Percentiles rank a stretch among this genome's conserved stretches.
Conservation (phyloP, 441 rosid species). For the Corymbia citriodora region DNA sequence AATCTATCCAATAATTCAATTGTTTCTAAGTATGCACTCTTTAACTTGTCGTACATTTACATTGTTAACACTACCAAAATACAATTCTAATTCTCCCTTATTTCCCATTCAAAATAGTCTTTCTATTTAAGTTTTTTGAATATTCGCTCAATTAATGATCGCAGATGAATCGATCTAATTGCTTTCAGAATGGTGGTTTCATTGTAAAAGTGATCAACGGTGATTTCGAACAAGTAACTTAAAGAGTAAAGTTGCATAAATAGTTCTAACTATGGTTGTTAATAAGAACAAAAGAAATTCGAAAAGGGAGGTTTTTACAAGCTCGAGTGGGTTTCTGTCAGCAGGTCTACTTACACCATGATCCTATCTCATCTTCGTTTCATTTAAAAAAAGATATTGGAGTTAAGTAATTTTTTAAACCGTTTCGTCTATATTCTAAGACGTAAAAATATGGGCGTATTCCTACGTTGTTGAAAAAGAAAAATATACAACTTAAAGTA, state of each 20-base stretch:
- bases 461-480: no score
- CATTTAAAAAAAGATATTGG: not conserved
- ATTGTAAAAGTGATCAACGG: not conserved
- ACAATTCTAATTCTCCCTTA: not conserved
- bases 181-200: not conserved
- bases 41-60: not conserved
- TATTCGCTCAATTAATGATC: not conserved
- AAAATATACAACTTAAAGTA: no score
- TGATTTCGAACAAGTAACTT: not conserved
- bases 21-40: not conserved
- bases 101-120: not conserved
- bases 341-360: not conserved
- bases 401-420: not conserved
- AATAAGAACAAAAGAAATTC: not conserved
- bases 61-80: not conserved
- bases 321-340: not conserved
- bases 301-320: not conserved
- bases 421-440: no score
- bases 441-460: no score
- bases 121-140: not conserved
- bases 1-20: not conserved
- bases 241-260: not conserved
- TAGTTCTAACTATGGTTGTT: not conserved
- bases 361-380: no score
- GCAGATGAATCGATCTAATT: not conserved